A percentile compares a stretch with the other conserved stretches of the same genome.
phyloP scores from a whole-genome alignment of 2,329 filamentous ascomycete species.

The Aureobasidium melanogenum region DNA sequence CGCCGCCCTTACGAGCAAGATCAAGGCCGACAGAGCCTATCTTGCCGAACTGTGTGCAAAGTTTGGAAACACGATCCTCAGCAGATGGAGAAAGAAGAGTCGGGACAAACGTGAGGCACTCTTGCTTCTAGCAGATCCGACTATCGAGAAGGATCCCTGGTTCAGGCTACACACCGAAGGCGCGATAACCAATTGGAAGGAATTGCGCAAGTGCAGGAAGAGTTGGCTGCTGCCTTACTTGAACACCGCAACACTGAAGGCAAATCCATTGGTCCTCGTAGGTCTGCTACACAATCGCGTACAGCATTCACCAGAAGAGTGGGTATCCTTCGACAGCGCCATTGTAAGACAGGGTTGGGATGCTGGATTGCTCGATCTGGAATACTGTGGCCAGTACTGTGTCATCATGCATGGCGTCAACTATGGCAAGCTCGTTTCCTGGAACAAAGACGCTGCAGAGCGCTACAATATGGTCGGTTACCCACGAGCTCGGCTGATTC shows the following conservation, averaged over 20 bases:
- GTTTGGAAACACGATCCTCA: background rate
- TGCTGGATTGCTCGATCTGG: background rate
- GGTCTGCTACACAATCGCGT: background rate
- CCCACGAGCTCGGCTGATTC: constrained; percentile 16
- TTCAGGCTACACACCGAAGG: background rate
- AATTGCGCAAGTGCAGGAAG: background rate
- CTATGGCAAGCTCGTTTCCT: constrained; percentile 15
- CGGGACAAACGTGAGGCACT: background rate
- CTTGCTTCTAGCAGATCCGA: background rate
- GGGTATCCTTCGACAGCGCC: background rate
- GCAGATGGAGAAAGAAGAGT: background rate
- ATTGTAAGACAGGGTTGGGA: background rate
- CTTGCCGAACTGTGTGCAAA: background rate
- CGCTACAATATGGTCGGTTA: constrained; percentile 18
- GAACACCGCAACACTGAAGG: background rate
- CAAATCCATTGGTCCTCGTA: background rate
- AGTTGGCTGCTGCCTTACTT: background rate
- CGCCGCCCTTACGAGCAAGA: background rate
- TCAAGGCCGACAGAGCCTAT: background rate
- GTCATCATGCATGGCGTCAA: constrained; percentile 12
- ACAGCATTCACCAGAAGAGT: background rate
- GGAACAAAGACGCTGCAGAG: constrained; percentile 15
- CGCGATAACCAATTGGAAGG: background rate
- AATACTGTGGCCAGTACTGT: background rate
- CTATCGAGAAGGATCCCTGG: background rate